These are phyloP conservation scores for Podospora tetraspora DNA, from an alignment of 495 filamentous ascomycete species.

Conservation along the genomic window DNA sequence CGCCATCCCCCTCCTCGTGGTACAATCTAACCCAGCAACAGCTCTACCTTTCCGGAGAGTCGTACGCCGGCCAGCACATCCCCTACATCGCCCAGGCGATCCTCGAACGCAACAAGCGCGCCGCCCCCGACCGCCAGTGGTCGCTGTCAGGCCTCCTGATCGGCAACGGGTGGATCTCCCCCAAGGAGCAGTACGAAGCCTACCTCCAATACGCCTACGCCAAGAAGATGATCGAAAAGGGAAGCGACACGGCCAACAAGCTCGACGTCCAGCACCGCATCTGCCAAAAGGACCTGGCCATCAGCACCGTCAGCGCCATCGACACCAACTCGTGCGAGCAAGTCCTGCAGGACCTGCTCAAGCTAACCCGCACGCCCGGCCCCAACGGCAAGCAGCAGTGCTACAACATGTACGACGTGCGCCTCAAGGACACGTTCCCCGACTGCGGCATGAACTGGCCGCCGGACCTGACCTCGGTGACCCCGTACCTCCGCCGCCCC, in stretches of 20 bases:
- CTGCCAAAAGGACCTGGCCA: slow-evolving; percentile 62
- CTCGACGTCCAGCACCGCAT: slow-evolving; percentile 45
- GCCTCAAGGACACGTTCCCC: slow-evolving; percentile 67
- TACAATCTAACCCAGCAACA: slow-evolving; percentile 32
- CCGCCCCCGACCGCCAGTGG: slow-evolving; percentile 51
- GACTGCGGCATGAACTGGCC: slow-evolving; percentile 94
- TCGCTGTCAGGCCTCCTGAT: slow-evolving; percentile 84
- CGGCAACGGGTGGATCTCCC: slow-evolving; percentile 95
- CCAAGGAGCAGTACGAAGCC: slow-evolving; percentile 81
- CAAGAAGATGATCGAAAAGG: slow-evolving; percentile 62
- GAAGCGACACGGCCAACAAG: slow-evolving; percentile 54
- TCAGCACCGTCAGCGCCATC: slow-evolving; percentile 54
- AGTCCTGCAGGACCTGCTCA: slow-evolving; percentile 65
- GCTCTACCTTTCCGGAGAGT: slow-evolving; percentile 93
- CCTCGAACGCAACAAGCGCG: slow-evolving; percentile 67
- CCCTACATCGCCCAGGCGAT: slow-evolving; percentile 91
- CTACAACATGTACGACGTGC: slow-evolving; percentile 92
- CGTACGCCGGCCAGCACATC: slow-evolving; percentile 95
- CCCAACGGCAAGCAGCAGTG: slow-evolving; percentile 52
- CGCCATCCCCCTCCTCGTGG: neutral
- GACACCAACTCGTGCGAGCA: slow-evolving; percentile 64
- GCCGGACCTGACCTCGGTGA: slow-evolving; percentile 68
- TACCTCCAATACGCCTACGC: slow-evolving; percentile 77
- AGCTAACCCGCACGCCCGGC: slow-evolving; percentile 46
- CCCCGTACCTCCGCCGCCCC: slow-evolving; percentile 74